phyloP scores from a whole-genome alignment of 2,329 filamentous ascomycete species.

The Pseudocercospora musae region DNA sequence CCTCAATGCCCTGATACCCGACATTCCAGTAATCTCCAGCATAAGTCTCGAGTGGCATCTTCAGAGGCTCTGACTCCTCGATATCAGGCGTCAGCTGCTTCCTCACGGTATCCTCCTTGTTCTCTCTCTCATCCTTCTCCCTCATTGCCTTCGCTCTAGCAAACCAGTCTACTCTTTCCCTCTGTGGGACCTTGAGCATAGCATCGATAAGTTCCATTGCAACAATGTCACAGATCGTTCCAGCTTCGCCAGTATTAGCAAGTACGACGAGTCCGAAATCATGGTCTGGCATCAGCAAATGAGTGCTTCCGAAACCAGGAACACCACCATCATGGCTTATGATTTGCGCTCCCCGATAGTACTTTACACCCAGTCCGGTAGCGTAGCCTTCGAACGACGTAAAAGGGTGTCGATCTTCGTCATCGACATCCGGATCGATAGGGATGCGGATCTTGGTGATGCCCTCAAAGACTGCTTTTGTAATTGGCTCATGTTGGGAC shows the following conservation, averaged over 20 bases:
- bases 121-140: constrained; percentile 3
- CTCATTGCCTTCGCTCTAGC: constrained; percentile 2
- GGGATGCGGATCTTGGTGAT: constrained; percentile 29
- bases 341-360: constrained; percentile 32
- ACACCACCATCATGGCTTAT: constrained; percentile 32
- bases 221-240: constrained; percentile 10
- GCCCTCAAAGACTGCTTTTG: constrained; percentile 24
- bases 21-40: constrained; percentile 27
- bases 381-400: constrained; percentile 29
- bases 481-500: constrained; percentile 29
- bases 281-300: constrained; percentile 32
- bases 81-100: constrained; percentile 11
- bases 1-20: constrained; percentile 30
- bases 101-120: constrained; percentile 7
- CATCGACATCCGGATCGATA: constrained; percentile 12
- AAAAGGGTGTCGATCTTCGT: constrained; percentile 18
- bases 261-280: constrained; percentile 33
- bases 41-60: constrained; percentile 23
- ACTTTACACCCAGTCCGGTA: constrained; percentile 30
- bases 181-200: constrained; percentile 19
- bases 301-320: constrained; percentile 28
- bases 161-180: constrained; percentile 22
- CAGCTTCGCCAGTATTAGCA: constrained; percentile 27
- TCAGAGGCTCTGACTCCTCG: constrained; percentile 15
- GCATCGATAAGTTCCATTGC: constrained; percentile 29